Percentiles rank a stretch among this genome's conserved stretches.
These are phyloP conservation scores for Coniferiporia weirii DNA, from an alignment of 1,284 basidiomycete genomes.

Conservation along the genomic window DNA sequence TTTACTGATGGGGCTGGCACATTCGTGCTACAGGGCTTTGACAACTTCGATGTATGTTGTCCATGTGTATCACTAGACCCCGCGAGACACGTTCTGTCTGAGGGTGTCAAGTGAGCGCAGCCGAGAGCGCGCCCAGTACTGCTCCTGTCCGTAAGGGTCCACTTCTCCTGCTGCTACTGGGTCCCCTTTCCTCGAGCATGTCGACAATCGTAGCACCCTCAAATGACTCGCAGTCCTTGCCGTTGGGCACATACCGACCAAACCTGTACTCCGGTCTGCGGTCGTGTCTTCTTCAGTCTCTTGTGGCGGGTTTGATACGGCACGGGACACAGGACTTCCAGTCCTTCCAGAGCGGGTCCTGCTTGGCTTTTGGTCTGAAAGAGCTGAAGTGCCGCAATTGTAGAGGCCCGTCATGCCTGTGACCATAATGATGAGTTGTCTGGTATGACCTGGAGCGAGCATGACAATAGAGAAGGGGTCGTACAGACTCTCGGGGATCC, in stretches of 20 bases:
- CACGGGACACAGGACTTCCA: slow-evolving; percentile 80
- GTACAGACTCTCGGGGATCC: slow-evolving; percentile 80
- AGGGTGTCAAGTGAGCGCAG: background rate
- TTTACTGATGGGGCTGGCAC: too few relatives aligned
- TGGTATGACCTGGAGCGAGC: slow-evolving; percentile 83
- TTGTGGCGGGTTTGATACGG: slow-evolving; percentile 92
- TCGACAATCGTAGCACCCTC: slow-evolving; percentile 18
- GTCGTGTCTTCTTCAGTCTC: slow-evolving; percentile 76
- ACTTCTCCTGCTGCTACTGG: slow-evolving; percentile 21
- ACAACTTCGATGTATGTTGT: too few relatives aligned
- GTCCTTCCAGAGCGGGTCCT: slow-evolving; percentile 55
- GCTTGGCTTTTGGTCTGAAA: background rate
- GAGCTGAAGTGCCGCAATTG: slow-evolving; percentile 12
- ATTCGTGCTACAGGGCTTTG: too few relatives aligned
- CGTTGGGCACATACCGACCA: slow-evolving; percentile 90
- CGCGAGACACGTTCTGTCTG: too few relatives aligned
- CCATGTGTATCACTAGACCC: too few relatives aligned
- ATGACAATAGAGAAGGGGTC: slow-evolving; percentile 82
- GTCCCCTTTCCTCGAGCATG: slow-evolving; percentile 20
- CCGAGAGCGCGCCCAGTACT: background rate
- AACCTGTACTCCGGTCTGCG: slow-evolving; percentile 91
- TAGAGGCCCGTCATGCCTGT: slow-evolving; percentile 83
- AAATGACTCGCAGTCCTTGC: slow-evolving; percentile 56
- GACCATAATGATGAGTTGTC: slow-evolving; percentile 81
- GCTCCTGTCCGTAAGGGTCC: slow-evolving; percentile 5